Percentiles rank a stretch among this genome's conserved stretches.
phyloP scores from a whole-genome alignment of 106 monocot species.

The Chionographis japonica region DNA sequence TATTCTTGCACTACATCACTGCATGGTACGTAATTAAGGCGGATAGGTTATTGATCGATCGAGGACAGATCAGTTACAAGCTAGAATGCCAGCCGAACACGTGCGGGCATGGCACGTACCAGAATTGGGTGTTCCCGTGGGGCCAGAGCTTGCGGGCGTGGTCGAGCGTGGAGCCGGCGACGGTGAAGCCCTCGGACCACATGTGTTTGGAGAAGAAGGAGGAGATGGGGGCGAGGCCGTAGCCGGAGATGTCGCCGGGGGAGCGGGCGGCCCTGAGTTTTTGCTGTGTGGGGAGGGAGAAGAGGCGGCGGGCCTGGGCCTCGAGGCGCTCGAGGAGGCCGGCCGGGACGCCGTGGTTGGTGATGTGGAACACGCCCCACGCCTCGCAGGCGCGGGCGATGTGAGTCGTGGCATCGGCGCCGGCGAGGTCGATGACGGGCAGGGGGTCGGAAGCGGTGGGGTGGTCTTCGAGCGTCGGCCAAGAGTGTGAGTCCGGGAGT shows the following conservation, averaged over 20 bases:
- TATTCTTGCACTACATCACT: conserved; percentile 57
- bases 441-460: conserved; percentile 28
- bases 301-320: conserved; percentile 41
- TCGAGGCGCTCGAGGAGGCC: conserved; percentile 42
- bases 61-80: no score
- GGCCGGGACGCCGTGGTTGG: conserved; percentile 40
- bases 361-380: conserved; percentile 72
- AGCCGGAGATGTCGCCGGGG: conserved; percentile 50
- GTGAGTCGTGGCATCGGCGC: conserved; percentile 9
- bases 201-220: conserved; percentile 80
- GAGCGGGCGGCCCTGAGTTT: conserved; percentile 62
- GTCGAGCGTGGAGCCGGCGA: conserved; percentile 47
- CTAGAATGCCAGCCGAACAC: no score
- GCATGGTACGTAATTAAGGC: background rate
- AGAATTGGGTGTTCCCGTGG: conserved; percentile 44
- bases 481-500: conserved; percentile 67
- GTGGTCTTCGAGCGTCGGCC: conserved; percentile 41
- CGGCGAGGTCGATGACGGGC: conserved; percentile 55
- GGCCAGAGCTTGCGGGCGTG: conserved; percentile 70
- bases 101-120: conserved; percentile 32
- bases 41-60: no score
- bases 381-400: conserved; percentile 48
- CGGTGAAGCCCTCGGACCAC: conserved; percentile 97
- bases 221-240: conserved; percentile 70
- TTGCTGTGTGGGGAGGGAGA: conserved; percentile 58